These are phyloP conservation scores for Hygrocybe punicea DNA, from an alignment of 768 basidiomycete species.

Conservation along the genomic window DNA sequence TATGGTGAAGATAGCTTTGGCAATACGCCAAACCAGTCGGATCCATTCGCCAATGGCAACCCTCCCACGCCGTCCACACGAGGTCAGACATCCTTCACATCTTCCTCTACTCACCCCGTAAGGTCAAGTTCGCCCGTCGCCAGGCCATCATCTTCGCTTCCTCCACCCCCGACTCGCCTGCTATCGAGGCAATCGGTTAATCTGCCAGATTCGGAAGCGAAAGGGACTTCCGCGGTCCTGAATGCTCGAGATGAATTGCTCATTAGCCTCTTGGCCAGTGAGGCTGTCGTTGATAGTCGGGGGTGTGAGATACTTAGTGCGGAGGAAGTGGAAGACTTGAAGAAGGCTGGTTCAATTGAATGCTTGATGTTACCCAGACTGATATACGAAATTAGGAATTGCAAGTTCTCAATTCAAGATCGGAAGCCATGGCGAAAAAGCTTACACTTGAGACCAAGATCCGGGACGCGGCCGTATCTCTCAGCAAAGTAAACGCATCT, in stretches of 20 bases:
- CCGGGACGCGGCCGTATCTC: conserved; percentile 77
- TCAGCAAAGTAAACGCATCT: conserved; percentile 62
- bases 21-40: conserved; percentile 25
- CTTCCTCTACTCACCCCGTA: conserved; percentile 13
- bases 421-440: conserved; percentile 67
- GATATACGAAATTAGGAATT: conserved; percentile 55
- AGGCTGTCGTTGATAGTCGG: conserved; percentile 90
- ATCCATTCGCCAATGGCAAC: conserved; percentile 16
- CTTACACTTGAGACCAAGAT: conserved; percentile 81
- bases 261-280: conserved; percentile 85
- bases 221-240: conserved; percentile 43
- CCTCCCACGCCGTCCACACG: not conserved
- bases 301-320: conserved; percentile 69
- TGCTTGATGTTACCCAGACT: conserved; percentile 5
- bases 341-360: conserved; percentile 39
- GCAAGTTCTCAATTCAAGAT: conserved; percentile 60
- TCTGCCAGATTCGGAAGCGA: conserved; percentile 36
- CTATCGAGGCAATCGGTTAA: conserved; percentile 36
- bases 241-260: conserved; percentile 81
- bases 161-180: conserved; percentile 30
- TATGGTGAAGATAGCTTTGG: conserved; percentile 23
- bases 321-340: conserved; percentile 49
- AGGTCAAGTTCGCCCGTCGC: conserved; percentile 21
- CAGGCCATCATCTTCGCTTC: conserved; percentile 43
- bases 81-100: conserved; percentile 10